These are phyloP conservation scores for Triticum urartu DNA, from an alignment of 176 grass and related monocot genomes.

Conservation along the genomic window DNA sequence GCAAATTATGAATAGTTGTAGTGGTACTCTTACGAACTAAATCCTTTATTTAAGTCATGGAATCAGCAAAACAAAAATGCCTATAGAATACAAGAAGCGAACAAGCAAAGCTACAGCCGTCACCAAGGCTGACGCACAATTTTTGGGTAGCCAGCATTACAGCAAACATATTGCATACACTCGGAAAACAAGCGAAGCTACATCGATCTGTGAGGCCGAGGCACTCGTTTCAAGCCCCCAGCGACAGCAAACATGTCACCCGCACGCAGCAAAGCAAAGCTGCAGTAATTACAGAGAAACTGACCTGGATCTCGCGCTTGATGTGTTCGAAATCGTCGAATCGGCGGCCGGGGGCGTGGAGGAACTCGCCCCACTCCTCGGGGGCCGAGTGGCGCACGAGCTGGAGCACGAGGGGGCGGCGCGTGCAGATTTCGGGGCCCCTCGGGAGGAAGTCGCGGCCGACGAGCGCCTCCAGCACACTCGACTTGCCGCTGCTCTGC, in stretches of 20 bases:
- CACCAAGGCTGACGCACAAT: neutral
- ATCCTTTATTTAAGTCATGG: neutral
- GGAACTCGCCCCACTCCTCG: conserved; percentile 93
- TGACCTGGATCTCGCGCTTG: conserved; percentile 87
- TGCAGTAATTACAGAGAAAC: neutral
- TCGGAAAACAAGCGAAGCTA: neutral
- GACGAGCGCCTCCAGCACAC: conserved; percentile 87
- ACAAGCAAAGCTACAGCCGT: neutral
- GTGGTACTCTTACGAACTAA: neutral
- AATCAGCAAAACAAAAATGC: neutral
- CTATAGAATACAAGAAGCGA: neutral
- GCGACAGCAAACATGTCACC: neutral
- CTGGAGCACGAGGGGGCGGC: conserved; percentile 82
- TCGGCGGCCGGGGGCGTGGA: conserved; percentile 60
- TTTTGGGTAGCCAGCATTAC: neutral
- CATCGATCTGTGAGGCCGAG: neutral
- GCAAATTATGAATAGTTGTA: neutral
- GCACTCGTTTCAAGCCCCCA: neutral
- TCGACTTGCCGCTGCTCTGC: conserved; percentile 97
- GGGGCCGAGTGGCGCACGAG: conserved; percentile 59
- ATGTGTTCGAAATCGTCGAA: conserved; percentile 79
- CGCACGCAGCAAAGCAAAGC: conserved; percentile 1
- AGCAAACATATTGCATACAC: neutral
- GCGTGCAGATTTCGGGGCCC: conserved; percentile 78
- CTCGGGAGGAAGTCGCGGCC: conserved; percentile 88